These are phyloP conservation scores for Cenococcum geophilum DNA, from an alignment of 495 filamentous ascomycete genomes.

Conservation along the genomic window DNA sequence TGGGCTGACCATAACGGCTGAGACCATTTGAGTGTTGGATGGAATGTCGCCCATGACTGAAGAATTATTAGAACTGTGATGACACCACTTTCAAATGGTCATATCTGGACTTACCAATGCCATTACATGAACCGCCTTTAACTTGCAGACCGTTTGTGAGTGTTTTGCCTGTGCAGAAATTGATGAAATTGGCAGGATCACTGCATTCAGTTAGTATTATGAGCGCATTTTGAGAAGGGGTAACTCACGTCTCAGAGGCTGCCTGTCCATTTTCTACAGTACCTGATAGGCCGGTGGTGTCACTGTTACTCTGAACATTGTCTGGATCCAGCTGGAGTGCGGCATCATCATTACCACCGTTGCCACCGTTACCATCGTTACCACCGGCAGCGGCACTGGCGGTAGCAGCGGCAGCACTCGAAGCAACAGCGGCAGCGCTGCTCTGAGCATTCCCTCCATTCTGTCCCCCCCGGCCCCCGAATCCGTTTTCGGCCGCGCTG, in stretches of 20 bases:
- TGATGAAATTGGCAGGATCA: constrained; percentile 45
- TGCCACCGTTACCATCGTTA: constrained; percentile 10
- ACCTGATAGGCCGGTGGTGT: constrained; percentile 34
- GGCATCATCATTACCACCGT: constrained; percentile 1
- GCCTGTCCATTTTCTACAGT: constrained; percentile 47
- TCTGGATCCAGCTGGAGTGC: constrained; percentile 37
- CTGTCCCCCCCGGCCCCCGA: not conserved
- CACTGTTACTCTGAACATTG: constrained; percentile 48
- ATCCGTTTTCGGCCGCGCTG: constrained; percentile 13
- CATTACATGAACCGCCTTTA: constrained; percentile 64
- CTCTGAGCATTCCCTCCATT: constrained; percentile 5
- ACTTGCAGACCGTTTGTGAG: constrained; percentile 63
- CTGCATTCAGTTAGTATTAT: constrained; percentile 25
- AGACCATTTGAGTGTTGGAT: constrained; percentile 56
- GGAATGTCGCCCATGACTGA: constrained; percentile 70
- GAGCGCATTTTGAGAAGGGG: not conserved
- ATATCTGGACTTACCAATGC: constrained; percentile 40
- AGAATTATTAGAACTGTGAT: constrained; percentile 21
- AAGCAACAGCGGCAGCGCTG: not conserved
- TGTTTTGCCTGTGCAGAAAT: constrained; percentile 51
- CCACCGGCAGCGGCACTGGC: constrained; percentile 3
- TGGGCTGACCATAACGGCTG: constrained; percentile 56
- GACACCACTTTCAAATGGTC: not conserved
- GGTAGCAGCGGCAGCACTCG: not conserved
- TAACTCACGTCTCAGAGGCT: constrained; percentile 49